Base-by-base conservation (phyloP, 768 basidiomycete species). In the Leccinum uliginosum region DNA sequence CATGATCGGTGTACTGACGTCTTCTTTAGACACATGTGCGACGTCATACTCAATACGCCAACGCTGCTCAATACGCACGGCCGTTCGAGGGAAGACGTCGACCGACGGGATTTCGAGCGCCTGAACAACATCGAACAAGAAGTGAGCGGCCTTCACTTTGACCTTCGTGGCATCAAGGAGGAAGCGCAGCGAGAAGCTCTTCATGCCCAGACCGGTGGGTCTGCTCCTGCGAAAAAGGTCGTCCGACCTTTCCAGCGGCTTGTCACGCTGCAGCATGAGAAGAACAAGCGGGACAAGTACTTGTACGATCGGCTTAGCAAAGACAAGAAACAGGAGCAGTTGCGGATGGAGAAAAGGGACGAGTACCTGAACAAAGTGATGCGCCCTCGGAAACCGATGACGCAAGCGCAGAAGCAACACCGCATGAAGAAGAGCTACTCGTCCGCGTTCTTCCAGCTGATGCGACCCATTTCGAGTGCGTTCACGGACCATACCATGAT, bases 361-460 rank as follows among this genome's bases (percentile, higher is more conserved):
- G 89, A 91, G 57, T 77, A 87, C 53, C 75, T 92, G 38, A 87
- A 82, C 66, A 83, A 81, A 65, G 87, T 87, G 3, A 90, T 92
- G 86, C 73, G 79, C 44, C 69, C 73, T 5, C 75, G 77, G 35
- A 80, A 83, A 47, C 82, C 81, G 55, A 75, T 79, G 56, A 70
- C 76, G 0, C 68, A 78, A 4, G 75, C 73, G n/a, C 82, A 83
- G 65, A 89, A 91, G 71, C 86, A 87, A 55, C 88, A 90, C 59
- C 80, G 89, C n/a, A 84, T 86, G 72, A 92, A 92, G 80, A 89
- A 91, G 73, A 91, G 89, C 75, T 87, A 91, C 78, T 91, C 82
- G 19, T 77, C 85, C 1, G 86, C 88, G 5, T 87, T 93, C 71
- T 80, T 92, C 73, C 87, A 84, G 63, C 78, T 92, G 74, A 92